Evolutionary conservation across 2,329 filamentous ascomycete species (phyloP).

Genomic region (Zymoseptoria crescenta): DNA sequence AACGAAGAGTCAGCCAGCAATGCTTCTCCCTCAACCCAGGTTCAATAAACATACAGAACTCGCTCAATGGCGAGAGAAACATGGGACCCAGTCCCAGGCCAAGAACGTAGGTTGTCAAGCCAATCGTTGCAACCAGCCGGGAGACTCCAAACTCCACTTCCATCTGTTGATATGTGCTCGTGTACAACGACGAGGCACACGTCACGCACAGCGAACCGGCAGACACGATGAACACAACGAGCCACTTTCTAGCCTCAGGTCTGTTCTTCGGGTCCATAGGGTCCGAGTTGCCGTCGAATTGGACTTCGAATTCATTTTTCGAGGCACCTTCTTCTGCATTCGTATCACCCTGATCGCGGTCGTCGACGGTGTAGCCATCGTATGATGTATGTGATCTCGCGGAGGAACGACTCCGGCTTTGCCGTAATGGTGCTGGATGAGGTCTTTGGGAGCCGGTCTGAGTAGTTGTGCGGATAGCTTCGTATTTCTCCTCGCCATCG

Average conservation of each 20-base stretch:
- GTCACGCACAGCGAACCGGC: conserved; percentile 74
- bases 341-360: conserved; percentile 2
- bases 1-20: background rate
- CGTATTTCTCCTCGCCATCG: background rate
- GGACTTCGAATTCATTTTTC: conserved; percentile 56
- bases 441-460: background rate
- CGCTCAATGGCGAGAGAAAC: conserved; percentile 55
- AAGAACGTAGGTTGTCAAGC: conserved; percentile 68
- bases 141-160: conserved; percentile 65
- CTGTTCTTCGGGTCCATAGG: conserved; percentile 67
- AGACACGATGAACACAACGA: conserved; percentile 67
- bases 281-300: conserved; percentile 68
- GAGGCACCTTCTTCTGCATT: background rate
- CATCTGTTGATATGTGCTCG: conserved; percentile 63
- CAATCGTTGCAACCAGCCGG: conserved; percentile 66
- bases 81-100: conserved; percentile 56
- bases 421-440: conserved; percentile 5
- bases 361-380: conserved; percentile 23
- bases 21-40: background rate
- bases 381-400: conserved; percentile 25
- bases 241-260: conserved; percentile 62
- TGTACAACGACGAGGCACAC: conserved; percentile 65
- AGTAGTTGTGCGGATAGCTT: background rate
- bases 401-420: conserved; percentile 20
- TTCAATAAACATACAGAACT: conserved; percentile 45